Base-by-base conservation (phyloP, 2,329 filamentous ascomycete species). In the Exophiala phaeomuriformis region DNA sequence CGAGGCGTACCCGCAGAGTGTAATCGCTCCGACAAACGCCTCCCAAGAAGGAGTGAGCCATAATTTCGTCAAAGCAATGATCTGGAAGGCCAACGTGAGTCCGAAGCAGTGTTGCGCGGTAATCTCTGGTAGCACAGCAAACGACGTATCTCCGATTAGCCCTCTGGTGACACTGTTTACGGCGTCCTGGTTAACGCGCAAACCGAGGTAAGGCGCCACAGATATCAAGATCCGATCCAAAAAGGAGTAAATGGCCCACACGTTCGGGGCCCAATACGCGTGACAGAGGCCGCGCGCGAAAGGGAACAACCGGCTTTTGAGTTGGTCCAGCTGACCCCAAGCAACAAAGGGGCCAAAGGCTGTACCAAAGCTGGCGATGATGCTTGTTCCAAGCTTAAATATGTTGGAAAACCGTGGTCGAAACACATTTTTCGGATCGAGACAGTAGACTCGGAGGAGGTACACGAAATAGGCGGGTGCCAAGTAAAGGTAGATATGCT, bases 221-320 rank as follows among this genome's bases (percentile, higher is more conserved):
- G 64, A 3, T 44, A 98, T 95, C 61, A 98, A 68, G 5, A 89
- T 72, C 49, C 93, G 80, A 66, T 98, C 93, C 1, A 79, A 74
- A 67, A 97, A 95, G 0, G 93, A 96, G 71, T 98, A 98, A 67
- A 97, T 80, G 0, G 93, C 91, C 93, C 93, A 98, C 1, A 95
- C 75, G 63, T 98, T 98, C 0, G 93, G 90, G 8, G 93, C 93
- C 93, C 93, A 98, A 69, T 98, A 98, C 0, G 93, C 93, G 73
- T 98, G 93, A 67, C 91, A 97, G 3, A 98, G 75, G 0, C 93
- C 93, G 55, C 93, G 79, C 1, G 90, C 90, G 69, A 98, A 98
- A 0, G 93, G 93, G 64, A 98, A 98, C 5, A 98, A 74, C 35
- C 93, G 80, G 65, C 83, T 85, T 55, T 93, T 71, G 27, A 98